A percentile compares a stretch with the other conserved stretches of the same genome.
Evolutionary conservation across 768 basidiomycete species (phyloP).

Genomic region (Naganishia kalamii): DNA sequence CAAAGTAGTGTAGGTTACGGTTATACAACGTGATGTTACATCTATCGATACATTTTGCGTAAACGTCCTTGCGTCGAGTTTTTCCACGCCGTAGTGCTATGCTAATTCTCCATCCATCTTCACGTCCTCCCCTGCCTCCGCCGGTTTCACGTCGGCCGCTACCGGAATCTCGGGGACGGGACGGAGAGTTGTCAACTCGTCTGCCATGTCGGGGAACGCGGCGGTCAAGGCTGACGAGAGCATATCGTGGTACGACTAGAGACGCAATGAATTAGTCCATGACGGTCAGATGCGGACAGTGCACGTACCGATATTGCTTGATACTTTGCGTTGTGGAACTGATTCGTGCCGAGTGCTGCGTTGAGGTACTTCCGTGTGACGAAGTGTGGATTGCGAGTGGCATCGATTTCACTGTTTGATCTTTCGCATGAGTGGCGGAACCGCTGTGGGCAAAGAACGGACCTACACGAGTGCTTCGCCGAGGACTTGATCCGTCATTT

Average conservation of each 20-base stretch:
- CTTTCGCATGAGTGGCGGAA: background rate
- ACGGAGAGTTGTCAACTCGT: background rate
- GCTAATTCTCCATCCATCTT: background rate
- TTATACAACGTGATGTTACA: background rate
- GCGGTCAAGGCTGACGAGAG: background rate
- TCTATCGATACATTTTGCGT: background rate
- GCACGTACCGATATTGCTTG: background rate
- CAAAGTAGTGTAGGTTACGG: background rate
- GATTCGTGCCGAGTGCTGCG: constrained; percentile 7
- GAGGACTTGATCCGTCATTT: constrained; percentile 9
- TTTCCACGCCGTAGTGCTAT: no score
- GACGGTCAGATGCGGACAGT: background rate
- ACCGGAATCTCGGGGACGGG: no score
- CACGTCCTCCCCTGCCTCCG: background rate
- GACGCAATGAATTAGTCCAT: background rate
- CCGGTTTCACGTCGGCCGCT: no score
- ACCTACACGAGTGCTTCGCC: constrained; percentile 11
- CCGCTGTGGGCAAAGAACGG: background rate
- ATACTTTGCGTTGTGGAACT: constrained; percentile 9
- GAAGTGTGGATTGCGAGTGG: constrained; percentile 9
- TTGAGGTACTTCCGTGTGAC: constrained; percentile 2
- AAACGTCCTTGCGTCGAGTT: background rate
- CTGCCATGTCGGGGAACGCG: constrained; percentile 15
- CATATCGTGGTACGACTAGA: constrained; percentile 10
- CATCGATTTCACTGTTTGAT: constrained; percentile 6